Evolutionary conservation across 352 stramenopile genomes (phyloP).

Genomic region (Phytophthora uliginosa): DNA sequence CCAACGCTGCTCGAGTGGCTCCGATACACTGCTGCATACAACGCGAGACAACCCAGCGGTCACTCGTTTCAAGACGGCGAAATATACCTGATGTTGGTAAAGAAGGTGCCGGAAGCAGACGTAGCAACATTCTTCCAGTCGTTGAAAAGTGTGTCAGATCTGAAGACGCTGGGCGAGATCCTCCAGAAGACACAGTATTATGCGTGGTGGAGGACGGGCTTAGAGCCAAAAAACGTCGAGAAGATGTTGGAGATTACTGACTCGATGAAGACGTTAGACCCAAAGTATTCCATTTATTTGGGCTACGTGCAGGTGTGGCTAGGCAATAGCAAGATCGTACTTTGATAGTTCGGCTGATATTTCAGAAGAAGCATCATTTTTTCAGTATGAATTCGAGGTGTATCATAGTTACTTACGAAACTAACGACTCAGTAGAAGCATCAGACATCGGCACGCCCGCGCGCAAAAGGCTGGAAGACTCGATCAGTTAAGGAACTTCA

Average conservation of each 20-base stretch:
- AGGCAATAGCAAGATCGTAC: not conserved
- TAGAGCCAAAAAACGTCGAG: not conserved
- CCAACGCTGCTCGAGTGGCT: slow-evolving; percentile 14
- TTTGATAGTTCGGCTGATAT: not conserved
- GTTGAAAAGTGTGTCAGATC: not conserved
- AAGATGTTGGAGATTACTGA: not conserved
- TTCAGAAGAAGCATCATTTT: not conserved
- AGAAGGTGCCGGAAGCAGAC: slow-evolving; percentile 4
- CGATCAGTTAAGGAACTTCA: no score
- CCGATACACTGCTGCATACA: slow-evolving; percentile 10
- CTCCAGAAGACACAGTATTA: slow-evolving; percentile 10
- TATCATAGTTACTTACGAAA: no score
- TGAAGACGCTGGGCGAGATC: slow-evolving; percentile 10
- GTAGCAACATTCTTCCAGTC: slow-evolving; percentile 5
- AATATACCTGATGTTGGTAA: slow-evolving; percentile 5
- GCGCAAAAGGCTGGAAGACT: no score
- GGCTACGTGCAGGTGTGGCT: not conserved
- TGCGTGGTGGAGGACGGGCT: not conserved
- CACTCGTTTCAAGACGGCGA: not conserved
- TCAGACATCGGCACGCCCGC: no score
- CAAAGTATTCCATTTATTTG: slow-evolving; percentile 1
- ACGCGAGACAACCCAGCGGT: not conserved
- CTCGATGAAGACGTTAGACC: not conserved
- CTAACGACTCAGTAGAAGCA: no score
- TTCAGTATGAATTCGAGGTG: no score